Evolutionary conservation across 1,284 basidiomycete genomes (phyloP).

Genomic region (Quambalaria eucalypti): DNA sequence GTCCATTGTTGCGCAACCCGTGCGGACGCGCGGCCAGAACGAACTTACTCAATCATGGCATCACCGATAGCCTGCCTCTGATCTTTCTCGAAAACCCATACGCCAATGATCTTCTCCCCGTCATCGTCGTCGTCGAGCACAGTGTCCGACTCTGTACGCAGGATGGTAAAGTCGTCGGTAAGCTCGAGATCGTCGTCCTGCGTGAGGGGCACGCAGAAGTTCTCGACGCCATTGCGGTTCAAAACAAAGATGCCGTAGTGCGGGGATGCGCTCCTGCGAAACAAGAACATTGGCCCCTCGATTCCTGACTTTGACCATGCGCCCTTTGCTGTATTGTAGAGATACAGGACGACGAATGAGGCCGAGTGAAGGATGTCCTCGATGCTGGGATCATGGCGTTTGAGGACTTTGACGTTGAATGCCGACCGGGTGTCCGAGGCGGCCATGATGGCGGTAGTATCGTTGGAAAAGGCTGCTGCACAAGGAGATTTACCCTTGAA

Average conservation of each 20-base stretch:
- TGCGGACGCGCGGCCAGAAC: no score
- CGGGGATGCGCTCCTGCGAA: slow-evolving; percentile 55
- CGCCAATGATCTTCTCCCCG: slow-evolving; percentile 55
- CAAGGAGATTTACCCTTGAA: no score
- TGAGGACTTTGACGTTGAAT: slow-evolving; percentile 69
- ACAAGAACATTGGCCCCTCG: slow-evolving; percentile 81
- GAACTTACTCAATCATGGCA: slow-evolving; percentile 35
- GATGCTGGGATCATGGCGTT: slow-evolving; percentile 70
- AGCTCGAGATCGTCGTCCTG: slow-evolving; percentile 69
- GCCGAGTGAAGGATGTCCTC: slow-evolving; percentile 72
- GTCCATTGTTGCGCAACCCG: no score
- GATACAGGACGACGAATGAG: slow-evolving; percentile 58
- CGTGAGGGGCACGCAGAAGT: slow-evolving; percentile 66
- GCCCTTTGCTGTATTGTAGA: slow-evolving; percentile 13
- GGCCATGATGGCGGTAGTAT: no score
- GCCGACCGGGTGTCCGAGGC: background rate
- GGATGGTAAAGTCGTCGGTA: slow-evolving; percentile 59
- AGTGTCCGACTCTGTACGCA: slow-evolving; percentile 55
- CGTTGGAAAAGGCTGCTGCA: no score
- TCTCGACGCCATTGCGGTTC: slow-evolving; percentile 75
- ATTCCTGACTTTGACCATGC: slow-evolving; percentile 73
- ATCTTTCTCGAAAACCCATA: slow-evolving; percentile 69
- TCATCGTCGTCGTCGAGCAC: slow-evolving; percentile 1
- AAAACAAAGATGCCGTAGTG: slow-evolving; percentile 77
- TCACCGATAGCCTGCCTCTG: slow-evolving; percentile 59